These are phyloP conservation scores for Saccharomycopsis guyanensis DNA, from an alignment of 805 yeast species.

Conservation along the genomic window DNA sequence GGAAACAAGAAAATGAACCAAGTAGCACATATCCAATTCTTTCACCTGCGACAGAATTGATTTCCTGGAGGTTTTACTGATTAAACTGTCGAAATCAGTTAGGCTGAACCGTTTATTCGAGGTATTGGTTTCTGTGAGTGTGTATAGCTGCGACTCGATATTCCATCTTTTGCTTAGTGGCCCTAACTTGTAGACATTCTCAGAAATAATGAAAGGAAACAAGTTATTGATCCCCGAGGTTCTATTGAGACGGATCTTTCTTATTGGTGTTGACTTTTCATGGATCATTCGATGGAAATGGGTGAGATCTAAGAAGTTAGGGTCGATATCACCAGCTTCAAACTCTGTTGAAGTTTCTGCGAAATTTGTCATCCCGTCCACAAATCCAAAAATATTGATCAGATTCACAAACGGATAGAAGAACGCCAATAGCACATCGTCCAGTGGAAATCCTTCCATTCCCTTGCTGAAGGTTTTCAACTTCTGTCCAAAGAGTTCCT, in stretches of 20 bases:
- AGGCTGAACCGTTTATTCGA: not conserved
- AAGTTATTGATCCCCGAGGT: conserved; percentile 6
- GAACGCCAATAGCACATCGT: conserved; percentile 10
- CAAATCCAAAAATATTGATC: conserved; percentile 12
- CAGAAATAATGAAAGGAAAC: not conserved
- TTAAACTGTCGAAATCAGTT: conserved; percentile 3
- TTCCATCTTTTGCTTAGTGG: conserved; percentile 7
- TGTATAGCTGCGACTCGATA: not conserved
- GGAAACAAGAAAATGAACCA: conserved; percentile 1
- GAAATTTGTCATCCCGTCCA: conserved; percentile 14
- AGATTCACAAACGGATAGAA: conserved; percentile 14
- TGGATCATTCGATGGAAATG: not conserved
- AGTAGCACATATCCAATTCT: conserved; percentile 15
- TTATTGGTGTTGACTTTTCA: not conserved
- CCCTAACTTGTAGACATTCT: not conserved
- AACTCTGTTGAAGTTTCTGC: conserved; percentile 4
- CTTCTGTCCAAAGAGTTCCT: conserved; percentile 12
- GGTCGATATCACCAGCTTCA: conserved; percentile 1
- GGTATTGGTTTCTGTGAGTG: not conserved
- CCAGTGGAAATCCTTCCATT: conserved; percentile 14
- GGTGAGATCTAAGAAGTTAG: not conserved
- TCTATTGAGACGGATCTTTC: not conserved
- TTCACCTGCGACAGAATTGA: conserved; percentile 3
- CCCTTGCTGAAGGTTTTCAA: not conserved
- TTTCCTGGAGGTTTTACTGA: not conserved